These are phyloP conservation scores for Fusarium illudens DNA, from an alignment of 2,329 filamentous ascomycete species.

Conservation along the genomic window DNA sequence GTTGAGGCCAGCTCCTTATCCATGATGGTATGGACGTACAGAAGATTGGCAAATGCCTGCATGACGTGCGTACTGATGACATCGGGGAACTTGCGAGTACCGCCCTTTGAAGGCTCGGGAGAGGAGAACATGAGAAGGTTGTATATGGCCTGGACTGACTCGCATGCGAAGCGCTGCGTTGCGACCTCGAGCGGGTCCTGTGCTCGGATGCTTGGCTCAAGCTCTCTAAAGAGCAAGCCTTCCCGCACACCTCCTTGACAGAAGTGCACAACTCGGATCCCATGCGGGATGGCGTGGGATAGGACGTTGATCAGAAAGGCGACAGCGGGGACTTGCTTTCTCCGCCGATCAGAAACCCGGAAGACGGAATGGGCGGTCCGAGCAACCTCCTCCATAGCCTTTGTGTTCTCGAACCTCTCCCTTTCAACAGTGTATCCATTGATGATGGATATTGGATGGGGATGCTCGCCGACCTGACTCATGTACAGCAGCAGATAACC, in stretches of 20 bases:
- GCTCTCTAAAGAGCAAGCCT: conserved; percentile 67
- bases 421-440: conserved; percentile 69
- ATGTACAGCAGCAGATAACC: conserved; percentile 70
- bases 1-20: conserved; percentile 64
- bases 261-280: conserved; percentile 70
- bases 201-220: conserved; percentile 56
- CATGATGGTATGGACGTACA: conserved; percentile 62
- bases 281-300: conserved; percentile 64
- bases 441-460: conserved; percentile 76
- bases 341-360: conserved; percentile 70
- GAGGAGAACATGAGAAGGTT: conserved; percentile 58
- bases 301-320: conserved; percentile 72
- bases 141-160: conserved; percentile 56
- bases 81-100: conserved; percentile 45
- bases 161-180: conserved; percentile 61
- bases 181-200: conserved; percentile 68
- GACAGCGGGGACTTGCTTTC: conserved; percentile 73
- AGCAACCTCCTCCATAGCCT: conserved; percentile 47
- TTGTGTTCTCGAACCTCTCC: conserved; percentile 61
- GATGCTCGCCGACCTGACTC: conserved; percentile 63
- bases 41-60: conserved; percentile 65
- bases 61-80: conserved; percentile 59
- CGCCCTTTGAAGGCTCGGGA: conserved; percentile 47
- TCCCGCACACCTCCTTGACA: conserved; percentile 77
- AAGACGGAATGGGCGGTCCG: conserved; percentile 56